Percentiles rank a stretch among this genome's conserved stretches.
Conservation (phyloP, 495 filamentous ascomycete species). For the Tuber indicum region DNA sequence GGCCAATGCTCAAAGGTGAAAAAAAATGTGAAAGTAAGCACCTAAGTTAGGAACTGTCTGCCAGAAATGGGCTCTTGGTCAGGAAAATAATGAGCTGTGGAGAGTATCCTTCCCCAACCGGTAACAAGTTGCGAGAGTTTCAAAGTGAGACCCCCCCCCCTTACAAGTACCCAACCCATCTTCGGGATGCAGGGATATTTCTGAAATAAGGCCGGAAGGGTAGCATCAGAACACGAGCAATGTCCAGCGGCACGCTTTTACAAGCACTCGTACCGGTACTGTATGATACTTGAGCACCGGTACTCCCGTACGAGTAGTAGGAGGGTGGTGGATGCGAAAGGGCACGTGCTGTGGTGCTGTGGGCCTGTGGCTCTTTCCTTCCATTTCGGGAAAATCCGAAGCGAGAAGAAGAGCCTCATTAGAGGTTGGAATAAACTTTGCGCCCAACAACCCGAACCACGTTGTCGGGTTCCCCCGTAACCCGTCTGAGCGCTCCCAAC, state of each 20-base stretch:
- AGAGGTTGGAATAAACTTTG: constrained; percentile 39
- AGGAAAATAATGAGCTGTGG: too few relatives aligned
- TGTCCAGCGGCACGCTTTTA: background rate
- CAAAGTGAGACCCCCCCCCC: too few relatives aligned
- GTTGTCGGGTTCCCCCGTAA: constrained; percentile 24
- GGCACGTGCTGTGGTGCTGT: background rate
- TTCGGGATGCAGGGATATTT: too few relatives aligned
- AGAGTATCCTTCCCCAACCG: too few relatives aligned
- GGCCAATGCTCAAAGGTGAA: background rate
- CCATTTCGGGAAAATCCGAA: constrained; percentile 9
- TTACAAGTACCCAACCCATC: too few relatives aligned
- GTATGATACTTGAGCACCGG: too few relatives aligned
- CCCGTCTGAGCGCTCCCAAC: constrained; percentile 2
- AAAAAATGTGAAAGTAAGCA: too few relatives aligned
- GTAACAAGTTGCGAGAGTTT: too few relatives aligned
- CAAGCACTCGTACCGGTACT: too few relatives aligned
- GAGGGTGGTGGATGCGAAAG: background rate
- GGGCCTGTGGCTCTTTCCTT: background rate
- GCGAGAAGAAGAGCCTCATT: constrained; percentile 23
- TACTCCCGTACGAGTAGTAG: too few relatives aligned
- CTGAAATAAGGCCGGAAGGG: background rate
- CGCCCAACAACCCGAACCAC: constrained; percentile 25
- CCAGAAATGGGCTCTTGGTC: background rate
- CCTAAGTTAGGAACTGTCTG: background rate
- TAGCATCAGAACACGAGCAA: background rate